Conservation (phyloP, 2,329 filamentous ascomycete genomes). For the Chrysoporthe cubensis region DNA sequence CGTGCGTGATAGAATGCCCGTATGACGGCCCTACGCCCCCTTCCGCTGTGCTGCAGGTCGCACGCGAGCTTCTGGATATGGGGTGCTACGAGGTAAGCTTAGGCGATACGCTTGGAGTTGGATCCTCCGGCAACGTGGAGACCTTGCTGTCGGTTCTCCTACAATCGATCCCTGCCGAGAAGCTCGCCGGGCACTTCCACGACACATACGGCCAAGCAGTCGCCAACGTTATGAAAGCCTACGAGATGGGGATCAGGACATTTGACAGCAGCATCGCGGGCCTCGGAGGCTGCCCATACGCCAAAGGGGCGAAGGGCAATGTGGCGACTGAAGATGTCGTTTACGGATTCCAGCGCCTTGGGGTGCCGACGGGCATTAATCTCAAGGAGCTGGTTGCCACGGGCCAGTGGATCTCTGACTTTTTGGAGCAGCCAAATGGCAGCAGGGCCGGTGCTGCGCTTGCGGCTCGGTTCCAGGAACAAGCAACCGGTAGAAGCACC, state of each 20-base stretch:
- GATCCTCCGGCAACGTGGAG: conserved; percentile 47
- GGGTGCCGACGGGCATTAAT: background rate
- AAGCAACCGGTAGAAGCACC: background rate
- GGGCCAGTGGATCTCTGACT: conserved; percentile 1
- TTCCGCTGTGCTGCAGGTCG: conserved; percentile 40
- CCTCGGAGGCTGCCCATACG: conserved; percentile 70
- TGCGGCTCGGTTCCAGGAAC: background rate
- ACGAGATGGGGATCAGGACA: conserved; percentile 64
- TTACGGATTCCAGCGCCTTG: background rate
- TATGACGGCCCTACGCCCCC: conserved; percentile 43
- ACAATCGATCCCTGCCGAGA: conserved; percentile 50
- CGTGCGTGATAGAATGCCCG: conserved; percentile 59
- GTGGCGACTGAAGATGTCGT: conserved; percentile 3
- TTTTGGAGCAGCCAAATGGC: background rate
- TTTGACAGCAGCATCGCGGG: conserved; percentile 71
- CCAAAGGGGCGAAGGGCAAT: conserved; percentile 61
- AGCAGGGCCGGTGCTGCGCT: conserved; percentile 8
- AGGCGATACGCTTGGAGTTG: conserved; percentile 63
- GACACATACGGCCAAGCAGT: conserved; percentile 73
- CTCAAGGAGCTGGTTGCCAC: conserved; percentile 1
- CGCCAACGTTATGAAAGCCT: conserved; percentile 66
- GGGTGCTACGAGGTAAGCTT: conserved; percentile 71
- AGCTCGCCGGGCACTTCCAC: conserved; percentile 71
- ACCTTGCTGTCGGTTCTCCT: conserved; percentile 37
- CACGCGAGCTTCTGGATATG: conserved; percentile 57